Evolutionary conservation across 2,329 filamentous ascomycete species (phyloP), one percentile per base, ranked within the genome.

Genomic region (Monilinia fructicola): DNA sequence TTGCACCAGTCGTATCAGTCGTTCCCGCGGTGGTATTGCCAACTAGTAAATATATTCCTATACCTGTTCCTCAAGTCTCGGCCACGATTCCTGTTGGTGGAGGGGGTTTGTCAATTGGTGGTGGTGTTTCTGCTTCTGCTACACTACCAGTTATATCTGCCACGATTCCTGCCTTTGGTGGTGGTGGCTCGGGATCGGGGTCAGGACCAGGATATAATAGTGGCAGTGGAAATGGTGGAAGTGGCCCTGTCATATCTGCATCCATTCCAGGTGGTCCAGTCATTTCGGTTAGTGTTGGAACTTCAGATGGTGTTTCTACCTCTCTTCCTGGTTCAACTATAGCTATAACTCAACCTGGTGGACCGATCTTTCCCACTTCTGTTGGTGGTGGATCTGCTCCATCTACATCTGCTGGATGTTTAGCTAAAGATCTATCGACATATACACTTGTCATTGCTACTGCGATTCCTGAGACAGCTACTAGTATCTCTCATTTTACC

Each of bases 361-460:
- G 58, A 61, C 44, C 58, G 26, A 38, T 23, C 2, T 10, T 38
- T 26, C 28, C n/a, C 23, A 60, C 44, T 26, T 50, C 58, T 23
- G 21, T 54, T 4, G 14, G 12, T 58, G 38, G 38, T 44, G 55
- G 55, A 42, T 44, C 38, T 18, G 40, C 16, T 58, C 46, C 18
- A 4, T 26, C 44, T 40, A n/a, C 10, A 42, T 52, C 59, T 21
- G 35, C 10, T 31, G 48, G 3, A 9, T 63, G 58, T 26, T 14
- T 3, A 5, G 58, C 44, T 38, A 38, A 61, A 2, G 58, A 61
- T 26, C 11, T 61, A 38, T 61, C 58, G 31, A 61, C 44, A 2
- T 61, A 61, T 61, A 38, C 44, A 21, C 46, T 61, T 38, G 16
- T 61, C 1, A 61, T 61, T 61, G 58, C 58, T 7, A 50, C 44